Conservation (phyloP, 768 basidiomycete species). For the Strobilomyces echinocephalus region DNA sequence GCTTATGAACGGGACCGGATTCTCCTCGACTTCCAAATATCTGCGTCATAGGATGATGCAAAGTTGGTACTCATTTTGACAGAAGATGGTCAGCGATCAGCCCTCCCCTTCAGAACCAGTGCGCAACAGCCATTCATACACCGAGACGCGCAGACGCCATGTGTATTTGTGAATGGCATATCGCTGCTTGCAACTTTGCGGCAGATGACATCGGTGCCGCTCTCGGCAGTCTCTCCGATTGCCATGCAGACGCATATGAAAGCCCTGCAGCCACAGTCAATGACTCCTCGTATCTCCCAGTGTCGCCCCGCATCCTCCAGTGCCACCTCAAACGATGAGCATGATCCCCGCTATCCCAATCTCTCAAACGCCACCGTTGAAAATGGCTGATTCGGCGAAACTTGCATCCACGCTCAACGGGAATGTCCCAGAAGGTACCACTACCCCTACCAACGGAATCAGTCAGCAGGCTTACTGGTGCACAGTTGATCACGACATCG, state of each 20-base stretch:
- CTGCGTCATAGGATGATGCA: constrained; percentile 49
- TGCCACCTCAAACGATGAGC: constrained; percentile 32
- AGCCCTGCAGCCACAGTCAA: constrained; percentile 52
- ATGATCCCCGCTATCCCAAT: constrained; percentile 29
- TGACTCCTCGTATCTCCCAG: constrained; percentile 51
- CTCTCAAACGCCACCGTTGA: constrained; percentile 34
- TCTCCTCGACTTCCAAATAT: constrained; percentile 63
- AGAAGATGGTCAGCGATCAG: constrained; percentile 48
- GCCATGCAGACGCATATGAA: constrained; percentile 57
- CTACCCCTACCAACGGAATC: constrained; percentile 26
- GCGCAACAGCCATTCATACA: constrained; percentile 27
- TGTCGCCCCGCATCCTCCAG: constrained; percentile 31
- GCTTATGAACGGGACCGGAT: constrained; percentile 64
- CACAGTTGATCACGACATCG: too few species aligned
- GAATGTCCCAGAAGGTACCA: constrained; percentile 25
- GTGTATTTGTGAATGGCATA: constrained; percentile 22
- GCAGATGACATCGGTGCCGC: constrained; percentile 19
- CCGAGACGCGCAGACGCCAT: constrained; percentile 22
- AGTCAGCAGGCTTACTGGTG: too few species aligned
- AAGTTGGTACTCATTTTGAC: constrained; percentile 38
- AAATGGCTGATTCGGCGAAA: constrained; percentile 35
- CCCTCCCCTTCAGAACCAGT: constrained; percentile 45
- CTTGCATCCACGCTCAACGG: constrained; percentile 15
- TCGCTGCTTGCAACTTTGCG: constrained; percentile 22
- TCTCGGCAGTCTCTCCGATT: constrained; percentile 38